These are phyloP conservation scores for Neurospora sp. DNA, from an alignment of 495 filamentous ascomycete species.

Conservation along the genomic window DNA sequence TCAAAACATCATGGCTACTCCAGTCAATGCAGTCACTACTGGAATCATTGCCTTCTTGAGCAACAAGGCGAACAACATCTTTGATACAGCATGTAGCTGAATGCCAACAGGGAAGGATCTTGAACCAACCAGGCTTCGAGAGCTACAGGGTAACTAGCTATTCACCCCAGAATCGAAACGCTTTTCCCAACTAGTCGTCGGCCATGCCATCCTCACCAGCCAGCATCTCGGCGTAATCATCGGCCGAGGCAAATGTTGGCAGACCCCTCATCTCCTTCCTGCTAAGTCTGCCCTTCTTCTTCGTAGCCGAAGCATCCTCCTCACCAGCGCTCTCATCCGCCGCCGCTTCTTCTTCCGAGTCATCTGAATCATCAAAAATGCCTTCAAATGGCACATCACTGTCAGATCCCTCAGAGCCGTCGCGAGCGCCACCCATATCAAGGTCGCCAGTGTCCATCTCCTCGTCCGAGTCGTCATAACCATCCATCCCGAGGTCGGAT, in stretches of 20 bases:
- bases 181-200: background rate
- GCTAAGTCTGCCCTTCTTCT: constrained; percentile 47
- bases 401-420: constrained; percentile 33
- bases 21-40: background rate
- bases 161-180: background rate
- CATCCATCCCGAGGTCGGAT: constrained; percentile 43
- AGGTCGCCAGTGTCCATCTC: constrained; percentile 31
- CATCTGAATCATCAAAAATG: constrained; percentile 35
- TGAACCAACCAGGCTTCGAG: background rate
- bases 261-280: constrained; percentile 76
- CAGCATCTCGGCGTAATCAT: constrained; percentile 87
- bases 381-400: constrained; percentile 28
- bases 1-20: background rate
- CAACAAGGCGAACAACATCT: background rate
- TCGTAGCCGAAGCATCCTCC: constrained; percentile 16
- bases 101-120: background rate
- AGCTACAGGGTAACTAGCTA: background rate
- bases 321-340: constrained; percentile 22
- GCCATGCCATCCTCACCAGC: constrained; percentile 53
- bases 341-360: constrained; percentile 17
- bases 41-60: background rate
- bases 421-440: constrained; percentile 21
- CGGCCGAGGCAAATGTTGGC: constrained; percentile 83
- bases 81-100: background rate
- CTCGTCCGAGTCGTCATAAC: constrained; percentile 32